Evolutionary conservation across 2,329 filamentous ascomycete genomes (phyloP).

Genomic region (Fusarium protoensiforme): DNA sequence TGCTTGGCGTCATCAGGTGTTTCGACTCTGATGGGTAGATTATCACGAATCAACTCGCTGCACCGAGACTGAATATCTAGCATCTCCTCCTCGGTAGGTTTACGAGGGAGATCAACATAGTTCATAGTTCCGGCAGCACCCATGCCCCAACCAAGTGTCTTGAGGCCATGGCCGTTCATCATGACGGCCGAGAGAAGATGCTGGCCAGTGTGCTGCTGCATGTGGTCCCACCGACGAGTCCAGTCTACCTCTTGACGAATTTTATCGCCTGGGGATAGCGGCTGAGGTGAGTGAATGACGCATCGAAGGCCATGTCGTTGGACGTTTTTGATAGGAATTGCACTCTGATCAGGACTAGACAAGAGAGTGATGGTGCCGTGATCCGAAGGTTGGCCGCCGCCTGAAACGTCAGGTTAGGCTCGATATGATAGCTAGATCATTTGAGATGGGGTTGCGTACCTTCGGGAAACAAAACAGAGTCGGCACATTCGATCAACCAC

Average conservation of each 20-base stretch:
- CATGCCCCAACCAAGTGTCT: constrained; percentile 47
- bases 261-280: constrained; percentile 25
- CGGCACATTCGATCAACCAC: constrained; percentile 46
- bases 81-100: constrained; percentile 39
- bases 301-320: constrained; percentile 45
- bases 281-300: constrained; percentile 33
- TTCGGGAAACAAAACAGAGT: constrained; percentile 47
- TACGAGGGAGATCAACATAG: constrained; percentile 46
- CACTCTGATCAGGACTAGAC: neutral
- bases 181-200: constrained; percentile 47
- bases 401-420: constrained; percentile 12
- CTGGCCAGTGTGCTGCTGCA: constrained; percentile 49
- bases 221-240: constrained; percentile 47
- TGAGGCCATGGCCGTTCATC: constrained; percentile 37
- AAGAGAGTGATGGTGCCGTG: constrained; percentile 38
- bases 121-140: constrained; percentile 42
- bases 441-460: constrained; percentile 14
- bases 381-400: constrained; percentile 47
- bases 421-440: fast-evolving
- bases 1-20: constrained; percentile 39
- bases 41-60: constrained; percentile 40
- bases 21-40: constrained; percentile 38
- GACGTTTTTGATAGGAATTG: constrained; percentile 38
- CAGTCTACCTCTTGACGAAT: constrained; percentile 45
- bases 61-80: constrained; percentile 41